These are phyloP conservation scores for Fagopyrum homotropicum DNA, from an alignment of 148 eudicot species.

Conservation along the genomic window DNA sequence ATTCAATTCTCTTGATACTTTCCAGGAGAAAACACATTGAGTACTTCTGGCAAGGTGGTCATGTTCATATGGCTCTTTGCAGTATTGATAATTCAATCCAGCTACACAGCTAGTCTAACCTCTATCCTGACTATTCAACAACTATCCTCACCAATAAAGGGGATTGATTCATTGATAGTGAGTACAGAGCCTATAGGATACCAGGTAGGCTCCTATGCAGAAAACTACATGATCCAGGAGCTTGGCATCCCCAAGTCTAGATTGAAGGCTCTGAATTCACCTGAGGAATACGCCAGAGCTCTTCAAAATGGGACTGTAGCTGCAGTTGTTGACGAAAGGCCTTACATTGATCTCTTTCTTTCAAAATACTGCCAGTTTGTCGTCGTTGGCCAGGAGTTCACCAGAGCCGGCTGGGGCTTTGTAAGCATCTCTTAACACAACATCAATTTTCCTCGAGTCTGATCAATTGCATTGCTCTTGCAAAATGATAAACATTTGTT, in stretches of 20 bases:
- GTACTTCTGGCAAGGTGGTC: slow-evolving; percentile 8
- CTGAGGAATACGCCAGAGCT: slow-evolving; percentile 3
- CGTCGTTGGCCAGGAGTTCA: slow-evolving; percentile 17
- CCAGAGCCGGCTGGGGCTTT: slow-evolving; percentile 21
- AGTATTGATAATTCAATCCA: slow-evolving; percentile 16
- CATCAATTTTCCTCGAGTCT: not conserved
- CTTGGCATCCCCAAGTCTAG: not conserved
- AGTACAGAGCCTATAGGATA: slow-evolving; percentile 9
- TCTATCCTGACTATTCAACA: slow-evolving; percentile 21
- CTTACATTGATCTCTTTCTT: slow-evolving; percentile 19
- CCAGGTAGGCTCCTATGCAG: slow-evolving; percentile 12
- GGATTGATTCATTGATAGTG: slow-evolving; percentile 14
- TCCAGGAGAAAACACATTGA: slow-evolving; percentile 6
- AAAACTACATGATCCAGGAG: slow-evolving; percentile 5
- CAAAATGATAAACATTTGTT: not conserved
- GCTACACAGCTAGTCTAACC: slow-evolving; percentile 23
- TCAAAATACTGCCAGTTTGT: not conserved
- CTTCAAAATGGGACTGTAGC: slow-evolving; percentile 14
- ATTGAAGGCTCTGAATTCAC: slow-evolving; percentile 5
- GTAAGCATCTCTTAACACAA: slow-evolving; percentile 15
- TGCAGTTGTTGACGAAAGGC: slow-evolving; percentile 18
- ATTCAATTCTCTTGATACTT: not conserved
- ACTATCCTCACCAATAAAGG: slow-evolving; percentile 16
- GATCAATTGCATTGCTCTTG: not conserved
- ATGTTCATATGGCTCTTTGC: slow-evolving; percentile 22